These are phyloP conservation scores for Lycium ferocissimum DNA, from an alignment of 257 asterid species.

Conservation along the genomic window DNA sequence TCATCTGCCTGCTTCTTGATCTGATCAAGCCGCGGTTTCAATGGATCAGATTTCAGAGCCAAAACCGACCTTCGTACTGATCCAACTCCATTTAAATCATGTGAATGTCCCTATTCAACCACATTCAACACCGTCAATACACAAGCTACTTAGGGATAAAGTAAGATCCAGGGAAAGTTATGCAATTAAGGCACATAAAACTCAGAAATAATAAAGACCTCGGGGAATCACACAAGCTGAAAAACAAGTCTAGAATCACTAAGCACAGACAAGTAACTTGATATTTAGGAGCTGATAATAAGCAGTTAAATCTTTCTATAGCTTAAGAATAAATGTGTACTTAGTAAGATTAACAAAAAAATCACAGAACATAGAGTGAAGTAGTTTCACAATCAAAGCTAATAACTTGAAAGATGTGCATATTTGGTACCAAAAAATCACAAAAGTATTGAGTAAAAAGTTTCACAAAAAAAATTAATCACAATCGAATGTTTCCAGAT, in stretches of 20 bases:
- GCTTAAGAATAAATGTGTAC: neutral
- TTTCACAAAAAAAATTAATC: neutral
- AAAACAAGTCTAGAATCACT: neutral
- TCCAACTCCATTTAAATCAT: constrained; percentile 43
- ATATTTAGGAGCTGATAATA: neutral
- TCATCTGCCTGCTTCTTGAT: constrained; percentile 79
- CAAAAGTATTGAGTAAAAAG: neutral
- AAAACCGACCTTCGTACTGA: constrained; percentile 57
- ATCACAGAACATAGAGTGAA: neutral
- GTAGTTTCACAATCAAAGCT: neutral
- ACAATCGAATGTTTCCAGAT: neutral
- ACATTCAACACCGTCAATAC: constrained; percentile 12
- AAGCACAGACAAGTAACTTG: neutral
- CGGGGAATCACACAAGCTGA: neutral
- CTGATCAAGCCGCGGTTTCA: constrained; percentile 78
- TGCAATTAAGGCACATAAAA: constrained; percentile 6
- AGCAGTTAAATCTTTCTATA: constrained; percentile 4
- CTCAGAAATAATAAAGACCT: constrained; percentile 13
- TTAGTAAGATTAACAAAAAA: neutral
- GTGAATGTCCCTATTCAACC: constrained; percentile 49
- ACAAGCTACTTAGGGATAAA: constrained; percentile 29
- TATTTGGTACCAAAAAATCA: neutral
- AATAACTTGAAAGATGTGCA: neutral
- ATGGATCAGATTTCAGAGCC: constrained; percentile 70
- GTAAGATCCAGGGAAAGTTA: neutral